These are phyloP conservation scores for Polyplosphaeria fusca DNA, from an alignment of 495 filamentous ascomycete species.

Conservation along the genomic window DNA sequence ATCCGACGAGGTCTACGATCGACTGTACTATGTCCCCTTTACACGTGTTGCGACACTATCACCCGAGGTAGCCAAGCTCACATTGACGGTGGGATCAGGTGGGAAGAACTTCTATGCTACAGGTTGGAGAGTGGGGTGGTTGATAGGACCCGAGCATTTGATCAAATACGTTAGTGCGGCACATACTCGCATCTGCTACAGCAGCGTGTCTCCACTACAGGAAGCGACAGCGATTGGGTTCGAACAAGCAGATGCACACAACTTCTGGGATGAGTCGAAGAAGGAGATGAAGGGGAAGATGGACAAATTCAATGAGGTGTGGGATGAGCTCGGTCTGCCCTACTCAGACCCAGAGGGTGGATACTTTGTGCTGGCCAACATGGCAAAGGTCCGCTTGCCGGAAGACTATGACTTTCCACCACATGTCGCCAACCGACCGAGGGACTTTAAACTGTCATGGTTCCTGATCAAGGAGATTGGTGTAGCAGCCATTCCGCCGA, in stretches of 20 bases:
- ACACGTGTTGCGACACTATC: conserved; percentile 87
- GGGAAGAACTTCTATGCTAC: conserved; percentile 98
- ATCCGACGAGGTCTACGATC: conserved; percentile 94
- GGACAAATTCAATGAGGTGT: conserved; percentile 77
- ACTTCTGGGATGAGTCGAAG: conserved; percentile 86
- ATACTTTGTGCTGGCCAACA: conserved; percentile 93
- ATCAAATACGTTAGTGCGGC: conserved; percentile 91
- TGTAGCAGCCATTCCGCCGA: conserved; percentile 92
- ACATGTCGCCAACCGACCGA: conserved; percentile 76
- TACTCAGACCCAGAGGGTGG: conserved; percentile 94
- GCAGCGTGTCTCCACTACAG: conserved; percentile 86
- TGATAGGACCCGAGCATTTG: conserved; percentile 82
- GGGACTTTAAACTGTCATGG: conserved; percentile 94
- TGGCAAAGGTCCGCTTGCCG: conserved; percentile 78
- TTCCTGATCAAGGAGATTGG: conserved; percentile 95
- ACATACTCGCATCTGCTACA: conserved; percentile 95
- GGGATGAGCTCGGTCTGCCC: conserved; percentile 83
- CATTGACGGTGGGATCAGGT: conserved; percentile 88
- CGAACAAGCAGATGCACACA: conserved; percentile 76
- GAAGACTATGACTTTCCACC: conserved; percentile 79
- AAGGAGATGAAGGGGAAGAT: conserved; percentile 89
- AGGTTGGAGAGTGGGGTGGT: conserved; percentile 93
- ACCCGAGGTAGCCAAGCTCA: conserved; percentile 79
- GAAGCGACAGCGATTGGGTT: conserved; percentile 96
- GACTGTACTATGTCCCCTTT: conserved; percentile 91